These are phyloP conservation scores for Fusarium sp. DNA, from an alignment of 2,329 filamentous ascomycete genomes.

Conservation along the genomic window DNA sequence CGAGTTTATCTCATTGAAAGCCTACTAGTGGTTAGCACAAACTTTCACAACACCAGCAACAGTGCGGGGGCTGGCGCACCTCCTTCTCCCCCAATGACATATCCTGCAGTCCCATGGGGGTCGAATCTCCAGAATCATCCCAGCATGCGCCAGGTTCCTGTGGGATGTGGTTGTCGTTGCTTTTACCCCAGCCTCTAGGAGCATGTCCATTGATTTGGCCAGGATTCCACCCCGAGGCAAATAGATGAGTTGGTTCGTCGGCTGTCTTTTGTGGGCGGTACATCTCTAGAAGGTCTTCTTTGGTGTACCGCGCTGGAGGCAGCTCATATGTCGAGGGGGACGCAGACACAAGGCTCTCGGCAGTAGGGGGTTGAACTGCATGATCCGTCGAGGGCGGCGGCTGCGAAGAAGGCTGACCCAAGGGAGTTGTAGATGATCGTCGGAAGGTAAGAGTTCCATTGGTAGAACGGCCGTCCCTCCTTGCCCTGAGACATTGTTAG, in stretches of 20 bases:
- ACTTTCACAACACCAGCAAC: not conserved
- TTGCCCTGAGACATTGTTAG: slow-evolving; percentile 59
- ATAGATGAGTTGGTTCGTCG: slow-evolving; percentile 71
- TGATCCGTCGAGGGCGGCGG: slow-evolving; percentile 50
- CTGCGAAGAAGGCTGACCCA: slow-evolving; percentile 54
- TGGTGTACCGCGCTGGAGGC: slow-evolving; percentile 74
- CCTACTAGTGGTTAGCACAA: slow-evolving; percentile 59
- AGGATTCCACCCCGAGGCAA: slow-evolving; percentile 83
- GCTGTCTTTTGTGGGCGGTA: slow-evolving; percentile 66
- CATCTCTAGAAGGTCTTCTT: slow-evolving; percentile 81
- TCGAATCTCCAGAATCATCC: slow-evolving; percentile 77
- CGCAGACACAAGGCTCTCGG: slow-evolving; percentile 50
- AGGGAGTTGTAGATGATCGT: slow-evolving; percentile 69
- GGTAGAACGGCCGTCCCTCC: slow-evolving; percentile 66
- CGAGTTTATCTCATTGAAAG: slow-evolving; percentile 93
- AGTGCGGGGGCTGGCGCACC: slow-evolving; percentile 53
- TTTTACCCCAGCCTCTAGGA: slow-evolving; percentile 79
- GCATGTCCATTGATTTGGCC: slow-evolving; percentile 73
- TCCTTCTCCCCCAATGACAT: slow-evolving; percentile 73
- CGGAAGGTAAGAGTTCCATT: slow-evolving; percentile 75
- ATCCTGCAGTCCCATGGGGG: slow-evolving; percentile 78
- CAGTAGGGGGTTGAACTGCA: slow-evolving; percentile 53
- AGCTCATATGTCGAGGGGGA: slow-evolving; percentile 45
- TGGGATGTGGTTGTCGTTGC: slow-evolving; percentile 76
- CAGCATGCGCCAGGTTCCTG: slow-evolving; percentile 93